phyloP scores from a whole-genome alignment of 2,329 filamentous ascomycete genomes.

The Colletotrichum orbiculare region DNA sequence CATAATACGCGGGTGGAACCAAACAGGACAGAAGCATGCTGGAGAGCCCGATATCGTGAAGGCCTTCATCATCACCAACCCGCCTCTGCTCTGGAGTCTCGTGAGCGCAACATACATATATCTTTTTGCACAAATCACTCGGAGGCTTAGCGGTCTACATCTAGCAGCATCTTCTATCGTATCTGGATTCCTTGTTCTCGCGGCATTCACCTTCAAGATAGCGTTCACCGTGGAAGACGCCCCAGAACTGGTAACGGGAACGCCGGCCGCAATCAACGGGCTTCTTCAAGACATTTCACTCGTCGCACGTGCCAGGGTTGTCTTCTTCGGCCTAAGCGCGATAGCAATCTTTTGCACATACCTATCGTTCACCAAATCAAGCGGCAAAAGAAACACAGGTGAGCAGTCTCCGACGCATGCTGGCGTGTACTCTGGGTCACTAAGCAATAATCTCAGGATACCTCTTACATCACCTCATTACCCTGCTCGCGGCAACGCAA shows the following conservation, averaged over 20 bases:
- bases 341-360: constrained; percentile 53
- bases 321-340: constrained; percentile 60
- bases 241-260: constrained; percentile 77
- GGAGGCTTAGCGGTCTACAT: constrained; percentile 54
- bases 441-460: constrained; percentile 41
- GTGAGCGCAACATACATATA: constrained; percentile 76
- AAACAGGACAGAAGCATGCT: constrained; percentile 95
- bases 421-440: not conserved
- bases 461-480: constrained; percentile 76
- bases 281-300: constrained; percentile 57
- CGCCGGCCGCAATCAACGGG: constrained; percentile 53
- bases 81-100: constrained; percentile 78
- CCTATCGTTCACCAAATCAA: constrained; percentile 44
- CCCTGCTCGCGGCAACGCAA: constrained; percentile 86
- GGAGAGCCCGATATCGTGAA: constrained; percentile 90
- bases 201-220: constrained; percentile 86
- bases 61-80: constrained; percentile 72
- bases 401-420: constrained; percentile 8
- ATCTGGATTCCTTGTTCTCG: constrained; percentile 55
- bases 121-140: constrained; percentile 59
- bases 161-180: constrained; percentile 53
- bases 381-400: constrained; percentile 20
- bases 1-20: constrained; percentile 86
- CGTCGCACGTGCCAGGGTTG: constrained; percentile 59
- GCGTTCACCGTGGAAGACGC: constrained; percentile 89